These are phyloP conservation scores for Mycena vulgaris DNA, from an alignment of 768 basidiomycete genomes.

Conservation along the genomic window DNA sequence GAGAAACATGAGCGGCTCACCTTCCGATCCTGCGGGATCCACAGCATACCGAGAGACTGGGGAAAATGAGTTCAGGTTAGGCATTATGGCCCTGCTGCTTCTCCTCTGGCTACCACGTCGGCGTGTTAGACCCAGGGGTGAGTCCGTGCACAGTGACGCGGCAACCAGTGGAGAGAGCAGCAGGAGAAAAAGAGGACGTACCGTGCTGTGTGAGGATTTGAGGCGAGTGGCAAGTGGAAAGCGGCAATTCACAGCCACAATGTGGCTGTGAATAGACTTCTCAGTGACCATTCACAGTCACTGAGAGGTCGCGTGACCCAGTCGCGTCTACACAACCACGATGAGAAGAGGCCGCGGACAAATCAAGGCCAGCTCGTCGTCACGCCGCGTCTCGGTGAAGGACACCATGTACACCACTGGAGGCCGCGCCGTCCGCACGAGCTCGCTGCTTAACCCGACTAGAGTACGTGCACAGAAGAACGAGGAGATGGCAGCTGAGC, in stretches of 20 bases:
- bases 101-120: background rate
- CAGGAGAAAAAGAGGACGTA: background rate
- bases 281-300: too few relatives aligned
- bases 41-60: background rate
- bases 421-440: background rate
- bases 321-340: background rate
- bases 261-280: too few relatives aligned
- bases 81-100: background rate
- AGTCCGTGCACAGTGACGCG: background rate
- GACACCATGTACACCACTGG: background rate
- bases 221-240: background rate
- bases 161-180: background rate
- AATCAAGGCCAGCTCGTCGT: background rate
- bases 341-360: background rate
- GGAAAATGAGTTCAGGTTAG: background rate
- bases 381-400: background rate
- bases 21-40: constrained; percentile 13
- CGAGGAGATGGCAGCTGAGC: background rate
- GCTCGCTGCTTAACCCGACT: background rate
- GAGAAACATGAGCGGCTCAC: background rate
- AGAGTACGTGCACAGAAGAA: background rate
- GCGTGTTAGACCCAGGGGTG: constrained; percentile 6
- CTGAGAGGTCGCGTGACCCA: background rate
- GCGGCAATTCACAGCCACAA: background rate
- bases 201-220: background rate